phyloP scores from a whole-genome alignment of 108 stramenopile species.

The Chaetoceros tenuissimus region DNA sequence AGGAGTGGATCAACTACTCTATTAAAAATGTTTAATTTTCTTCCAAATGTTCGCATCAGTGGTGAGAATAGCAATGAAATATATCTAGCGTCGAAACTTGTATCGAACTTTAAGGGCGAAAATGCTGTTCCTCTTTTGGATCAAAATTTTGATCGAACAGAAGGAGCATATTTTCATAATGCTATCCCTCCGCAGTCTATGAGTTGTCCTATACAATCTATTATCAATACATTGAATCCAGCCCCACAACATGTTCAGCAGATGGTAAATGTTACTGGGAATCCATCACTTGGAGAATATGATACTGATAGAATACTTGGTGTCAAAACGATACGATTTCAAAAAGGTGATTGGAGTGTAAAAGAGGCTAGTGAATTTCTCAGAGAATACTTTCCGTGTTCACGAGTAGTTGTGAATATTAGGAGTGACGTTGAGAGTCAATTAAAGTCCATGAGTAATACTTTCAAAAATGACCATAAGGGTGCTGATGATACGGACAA shows the following conservation, averaged over 20 bases:
- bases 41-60: constrained; percentile 19
- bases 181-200: constrained; percentile 1
- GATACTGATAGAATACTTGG: constrained; percentile 17
- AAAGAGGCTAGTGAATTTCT: constrained; percentile 18
- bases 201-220: constrained; percentile 12
- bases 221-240: constrained; percentile 25
- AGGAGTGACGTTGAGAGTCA: constrained; percentile 12
- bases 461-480: not conserved
- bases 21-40: constrained; percentile 21
- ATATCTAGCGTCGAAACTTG: constrained; percentile 7
- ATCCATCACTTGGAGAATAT: not conserved
- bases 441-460: constrained; percentile 7
- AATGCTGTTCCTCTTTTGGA: not conserved
- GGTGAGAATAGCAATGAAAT: constrained; percentile 30
- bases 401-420: constrained; percentile 20
- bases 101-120: not conserved
- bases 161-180: constrained; percentile 1
- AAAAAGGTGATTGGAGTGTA: not conserved
- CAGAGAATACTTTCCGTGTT: constrained; percentile 24
- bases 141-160: not conserved
- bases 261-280: not conserved
- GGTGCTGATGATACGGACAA: not conserved
- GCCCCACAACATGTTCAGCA: constrained; percentile 7
- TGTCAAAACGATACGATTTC: constrained; percentile 27
- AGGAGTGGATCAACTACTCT: constrained; percentile 29